phyloP scores from a whole-genome alignment of 176 grass and related monocot genomes.

The Secale cereale region DNA sequence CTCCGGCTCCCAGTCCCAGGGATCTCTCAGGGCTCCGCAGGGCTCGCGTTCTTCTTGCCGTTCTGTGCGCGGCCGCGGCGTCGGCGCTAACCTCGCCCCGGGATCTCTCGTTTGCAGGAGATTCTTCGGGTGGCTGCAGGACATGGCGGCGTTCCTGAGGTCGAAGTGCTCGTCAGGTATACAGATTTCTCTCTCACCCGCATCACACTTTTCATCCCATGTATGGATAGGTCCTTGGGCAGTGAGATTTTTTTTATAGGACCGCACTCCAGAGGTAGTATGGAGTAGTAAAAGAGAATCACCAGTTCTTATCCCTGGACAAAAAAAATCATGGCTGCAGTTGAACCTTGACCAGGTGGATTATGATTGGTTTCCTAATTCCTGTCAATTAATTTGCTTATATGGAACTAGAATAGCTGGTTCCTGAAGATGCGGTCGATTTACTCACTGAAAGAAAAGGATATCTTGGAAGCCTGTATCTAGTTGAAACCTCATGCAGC shows the following conservation, averaged over 20 bases:
- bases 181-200: background rate
- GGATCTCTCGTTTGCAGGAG: background rate
- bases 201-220: background rate
- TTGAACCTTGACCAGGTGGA: background rate
- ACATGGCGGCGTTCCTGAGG: conserved; percentile 49
- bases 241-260: background rate
- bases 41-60: background rate
- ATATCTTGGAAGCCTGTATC: background rate
- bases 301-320: background rate
- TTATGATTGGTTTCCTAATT: background rate
- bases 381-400: background rate
- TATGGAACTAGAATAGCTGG: background rate
- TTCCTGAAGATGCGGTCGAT: background rate
- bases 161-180: conserved; percentile 53
- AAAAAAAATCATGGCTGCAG: background rate
- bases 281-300: background rate
- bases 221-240: too few relatives aligned
- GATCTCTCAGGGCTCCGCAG: background rate
- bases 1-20: background rate
- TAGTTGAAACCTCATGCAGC: background rate
- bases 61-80: background rate
- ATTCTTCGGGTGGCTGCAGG: background rate
- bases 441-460: background rate
- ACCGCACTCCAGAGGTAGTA: background rate
- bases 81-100: background rate